Percentiles rank a stretch among this genome's conserved stretches.
Conservation (phyloP, 176 grass and related monocot species). For the Elymus sibiricus region DNA sequence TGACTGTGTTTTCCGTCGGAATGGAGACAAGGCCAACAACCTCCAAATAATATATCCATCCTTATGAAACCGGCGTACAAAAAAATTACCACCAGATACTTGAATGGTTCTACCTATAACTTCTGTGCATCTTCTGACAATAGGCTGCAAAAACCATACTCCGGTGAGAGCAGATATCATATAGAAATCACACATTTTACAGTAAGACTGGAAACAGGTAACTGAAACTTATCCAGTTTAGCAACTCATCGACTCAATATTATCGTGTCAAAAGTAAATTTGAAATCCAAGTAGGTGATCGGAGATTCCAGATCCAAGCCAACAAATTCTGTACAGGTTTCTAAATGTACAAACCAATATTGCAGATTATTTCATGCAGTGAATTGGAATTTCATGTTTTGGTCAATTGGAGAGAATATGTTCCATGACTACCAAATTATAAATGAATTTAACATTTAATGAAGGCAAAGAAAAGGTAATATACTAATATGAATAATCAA, state of each 20-base stretch:
- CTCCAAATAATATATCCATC: conserved; percentile 83
- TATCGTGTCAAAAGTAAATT: not conserved
- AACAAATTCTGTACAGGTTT: not conserved
- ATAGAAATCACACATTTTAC: conserved; percentile 7
- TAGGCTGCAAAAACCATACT: conserved; percentile 47
- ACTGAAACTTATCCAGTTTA: not conserved
- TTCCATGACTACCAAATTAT: not conserved
- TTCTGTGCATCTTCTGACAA: conserved; percentile 75
- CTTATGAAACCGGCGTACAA: conserved; percentile 77
- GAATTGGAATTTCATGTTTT: not conserved
- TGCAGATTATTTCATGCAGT: not conserved
- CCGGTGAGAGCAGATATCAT: conserved; percentile 27
- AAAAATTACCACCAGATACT: conserved; percentile 89
- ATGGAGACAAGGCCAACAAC: conserved; percentile 66
- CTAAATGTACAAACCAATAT: conserved; percentile 6
- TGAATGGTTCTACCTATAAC: conserved; percentile 56
- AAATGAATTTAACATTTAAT: conserved; percentile 5
- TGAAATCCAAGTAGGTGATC: not conserved
- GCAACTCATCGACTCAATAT: not conserved
- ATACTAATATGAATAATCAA: not conserved
- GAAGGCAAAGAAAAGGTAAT: not conserved
- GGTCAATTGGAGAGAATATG: conserved; percentile 2
- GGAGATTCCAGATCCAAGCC: conserved; percentile 17
- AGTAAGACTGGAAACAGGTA: conserved; percentile 12
- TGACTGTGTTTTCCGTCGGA: conserved; percentile 46